phyloP scores from a whole-genome alignment of 345 rosid species.

The Cochlearia excelsa region DNA sequence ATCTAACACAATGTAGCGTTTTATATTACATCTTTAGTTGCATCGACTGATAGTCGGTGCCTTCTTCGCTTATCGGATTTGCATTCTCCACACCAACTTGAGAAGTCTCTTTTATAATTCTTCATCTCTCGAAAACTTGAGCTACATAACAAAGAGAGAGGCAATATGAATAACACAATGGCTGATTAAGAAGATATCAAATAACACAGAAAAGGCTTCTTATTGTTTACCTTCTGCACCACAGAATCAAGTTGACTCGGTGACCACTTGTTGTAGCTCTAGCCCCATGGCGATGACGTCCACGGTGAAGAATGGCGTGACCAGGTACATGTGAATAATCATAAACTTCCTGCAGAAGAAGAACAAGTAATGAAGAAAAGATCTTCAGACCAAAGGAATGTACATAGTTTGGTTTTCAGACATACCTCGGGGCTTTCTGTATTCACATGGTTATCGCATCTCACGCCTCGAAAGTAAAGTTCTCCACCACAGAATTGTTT shows the following conservation, averaged over 20 bases:
- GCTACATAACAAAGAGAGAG: constrained; percentile 36
- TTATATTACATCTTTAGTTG: constrained; percentile 26
- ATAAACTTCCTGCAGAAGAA: constrained; percentile 54
- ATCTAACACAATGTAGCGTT: constrained; percentile 1
- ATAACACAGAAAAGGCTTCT: background rate
- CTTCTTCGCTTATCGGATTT: constrained; percentile 54
- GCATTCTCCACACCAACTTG: constrained; percentile 91
- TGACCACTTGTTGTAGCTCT: constrained; percentile 81
- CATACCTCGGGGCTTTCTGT: constrained; percentile 60
- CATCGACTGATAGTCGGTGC: constrained; percentile 50
- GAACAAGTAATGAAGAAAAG: background rate
- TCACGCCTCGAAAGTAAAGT: constrained; percentile 76
- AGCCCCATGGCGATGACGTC: constrained; percentile 97
- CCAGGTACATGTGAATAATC: constrained; percentile 84
- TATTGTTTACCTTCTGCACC: constrained; percentile 85
- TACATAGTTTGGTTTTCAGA: constrained; percentile 8
- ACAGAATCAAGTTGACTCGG: constrained; percentile 74
- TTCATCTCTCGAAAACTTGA: constrained; percentile 79
- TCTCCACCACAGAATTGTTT: constrained; percentile 85
- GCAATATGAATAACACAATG: constrained; percentile 4
- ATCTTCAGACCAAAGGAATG: background rate
- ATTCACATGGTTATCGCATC: constrained; percentile 86
- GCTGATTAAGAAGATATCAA: constrained; percentile 3
- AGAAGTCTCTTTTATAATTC: constrained; percentile 76
- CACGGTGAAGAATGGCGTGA: constrained; percentile 81